These are phyloP conservation scores for Cyberlindnera mississippiensis DNA, from an alignment of 805 yeast species.

Conservation along the genomic window DNA sequence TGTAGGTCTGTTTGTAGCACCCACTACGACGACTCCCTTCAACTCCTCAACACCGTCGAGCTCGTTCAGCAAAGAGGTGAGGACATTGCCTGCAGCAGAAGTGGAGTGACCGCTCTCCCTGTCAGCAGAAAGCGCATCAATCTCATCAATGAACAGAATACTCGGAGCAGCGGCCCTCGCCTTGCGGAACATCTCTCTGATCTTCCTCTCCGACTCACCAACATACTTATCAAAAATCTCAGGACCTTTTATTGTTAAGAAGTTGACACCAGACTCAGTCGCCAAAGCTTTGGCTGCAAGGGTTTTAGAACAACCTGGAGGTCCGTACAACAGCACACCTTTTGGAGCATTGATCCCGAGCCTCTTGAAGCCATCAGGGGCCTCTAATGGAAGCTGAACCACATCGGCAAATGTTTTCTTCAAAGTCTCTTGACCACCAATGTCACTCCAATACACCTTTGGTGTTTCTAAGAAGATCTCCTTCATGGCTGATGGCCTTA, in stretches of 20 bases:
- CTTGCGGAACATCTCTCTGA: constrained; percentile 88
- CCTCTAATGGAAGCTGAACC: constrained; percentile 86
- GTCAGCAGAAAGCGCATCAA: constrained; percentile 85
- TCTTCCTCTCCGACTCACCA: constrained; percentile 91
- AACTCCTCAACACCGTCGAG: constrained; percentile 96
- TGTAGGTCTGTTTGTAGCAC: constrained; percentile 95
- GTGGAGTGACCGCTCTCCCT: constrained; percentile 54
- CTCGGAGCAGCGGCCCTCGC: constrained; percentile 96
- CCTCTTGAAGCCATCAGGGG: constrained; percentile 66
- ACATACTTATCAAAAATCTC: constrained; percentile 93
- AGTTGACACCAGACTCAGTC: constrained; percentile 90
- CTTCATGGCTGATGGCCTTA: constrained; percentile 95
- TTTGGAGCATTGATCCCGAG: constrained; percentile 89
- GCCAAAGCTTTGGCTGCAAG: constrained; percentile 93
- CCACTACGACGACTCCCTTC: constrained; percentile 89
- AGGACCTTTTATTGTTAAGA: constrained; percentile 95
- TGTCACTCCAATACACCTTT: constrained; percentile 87
- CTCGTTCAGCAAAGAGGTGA: constrained; percentile 88
- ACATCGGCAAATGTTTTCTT: constrained; percentile 83
- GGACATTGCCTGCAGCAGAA: constrained; percentile 74
- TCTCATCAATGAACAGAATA: constrained; percentile 92
- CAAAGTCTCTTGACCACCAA: constrained; percentile 88
- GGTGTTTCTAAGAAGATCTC: constrained; percentile 95
- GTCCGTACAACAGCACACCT: constrained; percentile 92
- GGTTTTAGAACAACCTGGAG: constrained; percentile 97